A percentile compares a stretch with the other conserved stretches of the same genome.
These are phyloP conservation scores for Yarrowia sp. DNA, from an alignment of 805 yeast species.

Conservation along the genomic window DNA sequence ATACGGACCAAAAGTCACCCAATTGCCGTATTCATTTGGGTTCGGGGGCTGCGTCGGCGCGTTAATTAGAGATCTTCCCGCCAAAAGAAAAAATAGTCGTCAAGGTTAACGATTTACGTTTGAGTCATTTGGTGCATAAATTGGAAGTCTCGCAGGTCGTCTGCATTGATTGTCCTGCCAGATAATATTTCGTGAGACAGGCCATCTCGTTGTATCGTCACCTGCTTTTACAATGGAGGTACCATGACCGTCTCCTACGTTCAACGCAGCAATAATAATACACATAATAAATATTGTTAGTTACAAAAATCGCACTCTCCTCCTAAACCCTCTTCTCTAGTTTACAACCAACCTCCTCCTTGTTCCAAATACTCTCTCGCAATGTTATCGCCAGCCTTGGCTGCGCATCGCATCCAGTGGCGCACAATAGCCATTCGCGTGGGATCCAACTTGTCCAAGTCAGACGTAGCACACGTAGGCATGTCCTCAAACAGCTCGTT, in stretches of 20 bases:
- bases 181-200: too few species aligned
- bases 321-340: too few species aligned
- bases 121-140: conserved; percentile 5
- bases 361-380: conserved; percentile 35
- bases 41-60: neutral
- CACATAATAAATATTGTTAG: conserved; percentile 18
- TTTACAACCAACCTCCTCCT: conserved; percentile 9
- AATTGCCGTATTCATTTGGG: neutral
- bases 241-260: too few species aligned
- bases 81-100: neutral
- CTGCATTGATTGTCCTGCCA: too few species aligned
- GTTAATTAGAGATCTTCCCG: neutral
- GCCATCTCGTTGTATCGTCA: too few species aligned
- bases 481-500: conserved; percentile 31
- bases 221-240: too few species aligned
- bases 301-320: neutral
- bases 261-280: too few species aligned
- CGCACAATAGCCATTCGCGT: conserved; percentile 36
- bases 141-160: too few species aligned
- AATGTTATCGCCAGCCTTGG: conserved; percentile 34
- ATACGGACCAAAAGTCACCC: neutral
- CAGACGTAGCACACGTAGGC: conserved; percentile 27
- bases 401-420: conserved; percentile 36
- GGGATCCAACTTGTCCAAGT: conserved; percentile 36
- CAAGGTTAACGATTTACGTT: neutral